These are phyloP conservation scores for Trichoderma sp. DNA, from an alignment of 2,329 filamentous ascomycete species.

Conservation along the genomic window DNA sequence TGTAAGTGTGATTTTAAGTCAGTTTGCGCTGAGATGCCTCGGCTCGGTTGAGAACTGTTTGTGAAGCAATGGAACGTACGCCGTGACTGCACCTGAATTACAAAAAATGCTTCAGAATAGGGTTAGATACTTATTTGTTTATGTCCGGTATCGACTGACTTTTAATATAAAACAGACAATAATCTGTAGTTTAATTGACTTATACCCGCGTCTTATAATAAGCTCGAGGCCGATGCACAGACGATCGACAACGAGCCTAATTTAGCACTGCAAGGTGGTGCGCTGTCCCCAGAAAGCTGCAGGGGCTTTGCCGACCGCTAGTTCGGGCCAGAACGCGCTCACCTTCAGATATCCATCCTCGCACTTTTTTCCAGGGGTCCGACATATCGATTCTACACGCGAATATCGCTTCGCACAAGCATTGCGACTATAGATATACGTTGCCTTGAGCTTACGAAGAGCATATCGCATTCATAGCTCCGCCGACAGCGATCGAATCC, in stretches of 20 bases:
- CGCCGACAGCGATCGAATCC: background rate
- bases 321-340: slow-evolving; percentile 24
- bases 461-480: background rate
- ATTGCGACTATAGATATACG: background rate
- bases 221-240: background rate
- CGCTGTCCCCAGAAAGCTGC: background rate
- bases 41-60: background rate
- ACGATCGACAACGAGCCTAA: slow-evolving; percentile 3
- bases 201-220: background rate
- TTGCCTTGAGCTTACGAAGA: background rate
- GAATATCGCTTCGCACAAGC: background rate
- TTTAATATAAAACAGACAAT: background rate
- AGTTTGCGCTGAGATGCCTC: background rate
- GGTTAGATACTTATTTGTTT: no score
- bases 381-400: background rate
- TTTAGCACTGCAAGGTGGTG: background rate
- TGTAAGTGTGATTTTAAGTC: no score
- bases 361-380: background rate
- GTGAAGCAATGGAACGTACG: background rate
- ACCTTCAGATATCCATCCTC: slow-evolving; percentile 4
- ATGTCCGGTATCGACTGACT: background rate
- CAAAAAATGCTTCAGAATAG: background rate
- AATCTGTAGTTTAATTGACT: background rate
- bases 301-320: slow-evolving; percentile 19
- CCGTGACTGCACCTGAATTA: background rate